Percentiles rank a stretch among this genome's conserved stretches.
Evolutionary conservation across 2,329 filamentous ascomycete species (phyloP).

Genomic region (Fonsecaea pedrosoi): DNA sequence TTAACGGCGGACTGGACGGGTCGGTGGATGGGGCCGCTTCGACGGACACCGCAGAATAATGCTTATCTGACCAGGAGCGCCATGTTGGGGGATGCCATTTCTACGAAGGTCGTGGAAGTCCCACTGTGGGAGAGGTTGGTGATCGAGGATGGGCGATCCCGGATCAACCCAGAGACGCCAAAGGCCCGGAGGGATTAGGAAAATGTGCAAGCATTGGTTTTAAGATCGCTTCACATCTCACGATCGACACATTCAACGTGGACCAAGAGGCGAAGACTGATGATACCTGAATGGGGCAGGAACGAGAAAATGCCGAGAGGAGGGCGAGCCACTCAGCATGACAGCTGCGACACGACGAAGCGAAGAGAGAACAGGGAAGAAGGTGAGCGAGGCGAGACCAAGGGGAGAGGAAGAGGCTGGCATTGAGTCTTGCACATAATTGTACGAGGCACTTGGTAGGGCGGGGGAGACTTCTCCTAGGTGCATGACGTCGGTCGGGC

Average conservation of each 20-base stretch:
- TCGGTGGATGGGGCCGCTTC: not conserved
- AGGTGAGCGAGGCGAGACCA: not conserved
- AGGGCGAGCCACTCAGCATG: not conserved
- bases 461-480: constrained; percentile 1
- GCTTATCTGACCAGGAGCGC: not conserved
- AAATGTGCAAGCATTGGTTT: not conserved
- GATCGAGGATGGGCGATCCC: not conserved
- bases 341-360: not conserved
- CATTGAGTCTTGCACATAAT: not conserved
- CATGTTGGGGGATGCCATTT: not conserved
- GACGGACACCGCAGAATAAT: constrained; percentile 1
- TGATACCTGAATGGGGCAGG: not conserved
- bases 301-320: constrained; percentile 3
- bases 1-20: constrained; percentile 4
- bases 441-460: not conserved
- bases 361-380: not conserved
- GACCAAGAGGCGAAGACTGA: not conserved
- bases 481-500: not conserved
- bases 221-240: not conserved
- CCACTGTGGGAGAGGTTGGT: constrained; percentile 1
- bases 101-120: not conserved
- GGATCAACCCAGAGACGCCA: not conserved
- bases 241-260: not conserved
- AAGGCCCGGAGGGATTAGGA: not conserved
- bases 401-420: not conserved